Conservation (phyloP, 164 flowering plant genomes). For the Macadamia tetraphylla region DNA sequence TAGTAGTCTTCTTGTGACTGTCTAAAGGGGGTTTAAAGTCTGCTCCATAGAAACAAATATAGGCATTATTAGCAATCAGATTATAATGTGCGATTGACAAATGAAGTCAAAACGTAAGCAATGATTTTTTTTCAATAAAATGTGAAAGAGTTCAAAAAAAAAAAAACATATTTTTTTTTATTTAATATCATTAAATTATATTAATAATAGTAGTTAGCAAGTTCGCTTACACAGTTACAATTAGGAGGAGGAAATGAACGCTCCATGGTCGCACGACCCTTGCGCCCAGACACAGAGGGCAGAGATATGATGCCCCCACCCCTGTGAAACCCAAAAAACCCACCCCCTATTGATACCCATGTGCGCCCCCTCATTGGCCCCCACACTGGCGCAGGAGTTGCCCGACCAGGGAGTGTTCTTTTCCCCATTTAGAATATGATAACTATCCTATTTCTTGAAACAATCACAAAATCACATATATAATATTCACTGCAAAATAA, state of each 20-base stretch:
- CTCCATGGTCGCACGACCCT: no score
- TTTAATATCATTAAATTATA: background rate
- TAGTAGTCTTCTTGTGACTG: slow-evolving; percentile 18
- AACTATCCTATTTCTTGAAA: background rate
- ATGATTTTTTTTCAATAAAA: background rate
- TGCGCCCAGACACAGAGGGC: no score
- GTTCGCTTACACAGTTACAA: background rate
- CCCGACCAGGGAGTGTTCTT: no score
- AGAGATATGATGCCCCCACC: no score
- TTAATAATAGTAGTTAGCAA: background rate
- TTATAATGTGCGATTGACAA: background rate
- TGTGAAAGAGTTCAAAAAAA: no score
- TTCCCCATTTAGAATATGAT: background rate
- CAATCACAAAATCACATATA: background rate
- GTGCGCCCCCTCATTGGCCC: no score
- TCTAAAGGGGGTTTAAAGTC: slow-evolving; percentile 53
- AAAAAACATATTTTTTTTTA: no score
- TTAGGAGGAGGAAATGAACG: no score
- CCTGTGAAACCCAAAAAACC: no score
- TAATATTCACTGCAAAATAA: background rate
- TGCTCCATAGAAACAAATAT: slow-evolving; percentile 14
- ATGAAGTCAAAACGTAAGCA: background rate
- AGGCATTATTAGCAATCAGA: background rate
- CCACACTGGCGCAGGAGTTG: no score
- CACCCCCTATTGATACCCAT: no score